Base-by-base conservation (phyloP, 495 filamentous ascomycete species). In the Hapsidospora chrysogenum region DNA sequence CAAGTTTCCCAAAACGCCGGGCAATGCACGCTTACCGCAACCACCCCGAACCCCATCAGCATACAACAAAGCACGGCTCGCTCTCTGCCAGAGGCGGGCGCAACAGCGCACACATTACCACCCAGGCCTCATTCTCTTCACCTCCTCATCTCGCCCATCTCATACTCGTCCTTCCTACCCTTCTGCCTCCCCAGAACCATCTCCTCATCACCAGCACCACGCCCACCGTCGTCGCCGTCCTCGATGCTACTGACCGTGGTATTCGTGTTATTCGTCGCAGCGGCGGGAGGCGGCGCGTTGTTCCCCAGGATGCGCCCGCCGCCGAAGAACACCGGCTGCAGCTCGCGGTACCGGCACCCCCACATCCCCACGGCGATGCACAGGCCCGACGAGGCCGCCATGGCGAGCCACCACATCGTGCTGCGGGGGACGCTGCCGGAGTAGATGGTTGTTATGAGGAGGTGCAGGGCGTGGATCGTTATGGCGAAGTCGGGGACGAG, bases 401-500 rank as follows among this genome's bases (percentile, higher is more conserved):
- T 84, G 16, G 92, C 53, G 0, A 64, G 60, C 89, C 89, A 99
- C 89, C 89, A 99, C 33, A 87, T 76, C 33, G 66, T 52, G 44
- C 84, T 75, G 4, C 60, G 54, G 4, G 92, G 92, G 3, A 96
- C 43, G 1, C 70, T 62, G 31, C 67, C 68, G 13, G 85, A 74
- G 48, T 93, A 93, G 2, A 92, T 46, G 7, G 66, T 72, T 2
- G 78, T 78, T 42, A 80, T 53, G 36, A 92, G 40, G n/a, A 94
- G 68, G 44, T 95, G 84, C 20, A 95, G 60, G 55, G 79, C 72
- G 59, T 93, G 85, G 17, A 89, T 68, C 1, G 89, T 92, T 16
- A 95, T 65, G 5, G 83, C 76, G 53, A 99, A 99, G 52, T 99
- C 89, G 40, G 80, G 80, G 21, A 95, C 76, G 23, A 94, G 74